Percentiles rank a stretch among this genome's conserved stretches.
phyloP scores from a whole-genome alignment of 805 yeast species.

The Candida nanaspora region DNA sequence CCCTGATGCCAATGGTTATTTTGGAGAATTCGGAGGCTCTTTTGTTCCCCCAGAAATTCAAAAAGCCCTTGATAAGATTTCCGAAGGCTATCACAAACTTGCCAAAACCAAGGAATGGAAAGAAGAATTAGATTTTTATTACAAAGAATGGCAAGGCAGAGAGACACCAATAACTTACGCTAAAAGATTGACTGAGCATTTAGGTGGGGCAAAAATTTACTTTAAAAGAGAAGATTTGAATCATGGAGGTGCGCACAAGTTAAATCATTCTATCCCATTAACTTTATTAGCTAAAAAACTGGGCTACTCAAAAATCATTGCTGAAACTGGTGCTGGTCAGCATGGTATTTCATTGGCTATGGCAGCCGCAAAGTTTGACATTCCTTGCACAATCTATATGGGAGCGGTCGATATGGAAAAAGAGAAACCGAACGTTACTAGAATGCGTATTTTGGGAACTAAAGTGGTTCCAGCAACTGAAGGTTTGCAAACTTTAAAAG shows the following conservation, averaged over 20 bases:
- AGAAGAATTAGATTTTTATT: slow-evolving; percentile 3
- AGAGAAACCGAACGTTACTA: slow-evolving; percentile 7
- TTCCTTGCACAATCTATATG: slow-evolving; percentile 7
- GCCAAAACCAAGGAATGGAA: slow-evolving; percentile 4
- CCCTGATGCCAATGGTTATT: slow-evolving; percentile 8
- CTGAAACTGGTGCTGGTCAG: slow-evolving; percentile 46
- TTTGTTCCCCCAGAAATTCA: slow-evolving; percentile 7
- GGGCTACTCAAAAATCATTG: slow-evolving; percentile 37
- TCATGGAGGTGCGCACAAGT: slow-evolving; percentile 42
- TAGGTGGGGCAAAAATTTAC: slow-evolving; percentile 97
- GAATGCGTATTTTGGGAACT: slow-evolving; percentile 9
- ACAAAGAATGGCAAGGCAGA: slow-evolving; percentile 8
- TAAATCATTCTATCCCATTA: slow-evolving; percentile 41
- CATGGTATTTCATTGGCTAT: slow-evolving; percentile 49
- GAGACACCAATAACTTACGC: slow-evolving; percentile 8
- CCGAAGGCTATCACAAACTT: slow-evolving; percentile 2
- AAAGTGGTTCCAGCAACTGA: slow-evolving; percentile 7
- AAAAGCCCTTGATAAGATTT: slow-evolving; percentile 3
- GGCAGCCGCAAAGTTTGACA: slow-evolving; percentile 33
- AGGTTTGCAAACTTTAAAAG: slow-evolving; percentile 7
- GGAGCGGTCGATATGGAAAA: slow-evolving; percentile 8
- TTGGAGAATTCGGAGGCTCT: slow-evolving; percentile 8
- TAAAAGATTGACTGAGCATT: slow-evolving; percentile 33
- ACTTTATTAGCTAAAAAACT: slow-evolving; percentile 34
- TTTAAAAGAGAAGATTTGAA: slow-evolving; percentile 90